Conservation (phyloP, 345 rosid species). For the Noccaea bulbosa region DNA sequence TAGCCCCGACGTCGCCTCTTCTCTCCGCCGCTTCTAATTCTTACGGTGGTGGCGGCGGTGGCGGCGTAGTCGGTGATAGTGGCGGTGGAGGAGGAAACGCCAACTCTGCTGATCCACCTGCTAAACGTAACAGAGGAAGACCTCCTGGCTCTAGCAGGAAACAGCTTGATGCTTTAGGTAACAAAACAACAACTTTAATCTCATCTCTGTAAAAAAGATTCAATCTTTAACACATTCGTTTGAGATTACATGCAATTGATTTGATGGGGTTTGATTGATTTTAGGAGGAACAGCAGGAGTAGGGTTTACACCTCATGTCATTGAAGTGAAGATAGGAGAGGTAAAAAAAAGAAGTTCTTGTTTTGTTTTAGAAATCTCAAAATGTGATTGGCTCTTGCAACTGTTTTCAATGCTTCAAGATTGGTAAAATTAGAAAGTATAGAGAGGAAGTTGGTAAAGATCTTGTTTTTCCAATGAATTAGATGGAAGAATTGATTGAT, state of each 20-base stretch:
- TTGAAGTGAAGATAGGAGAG: slow-evolving; percentile 44
- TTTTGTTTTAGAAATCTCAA: neutral
- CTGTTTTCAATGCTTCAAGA: neutral
- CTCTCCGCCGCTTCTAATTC: slow-evolving; percentile 53
- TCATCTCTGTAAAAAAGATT: slow-evolving; percentile 1
- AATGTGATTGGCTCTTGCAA: slow-evolving; percentile 10
- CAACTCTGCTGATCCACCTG: slow-evolving; percentile 44
- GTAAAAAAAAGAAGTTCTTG: slow-evolving; percentile 6
- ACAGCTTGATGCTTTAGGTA: slow-evolving; percentile 66
- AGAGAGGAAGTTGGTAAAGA: neutral
- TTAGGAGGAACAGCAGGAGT: slow-evolving; percentile 33
- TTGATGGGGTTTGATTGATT: slow-evolving; percentile 20
- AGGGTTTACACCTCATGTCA: slow-evolving; percentile 43
- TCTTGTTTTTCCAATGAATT: neutral
- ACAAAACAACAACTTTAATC: neutral
- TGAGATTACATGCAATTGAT: slow-evolving; percentile 13
- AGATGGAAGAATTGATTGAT: slow-evolving; percentile 1
- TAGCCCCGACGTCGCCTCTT: slow-evolving; percentile 59
- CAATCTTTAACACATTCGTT: slow-evolving; percentile 3
- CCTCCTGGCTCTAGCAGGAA: slow-evolving; percentile 89
- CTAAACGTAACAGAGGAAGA: slow-evolving; percentile 77
- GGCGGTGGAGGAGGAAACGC: slow-evolving; percentile 45
- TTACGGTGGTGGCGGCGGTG: slow-evolving; percentile 42
- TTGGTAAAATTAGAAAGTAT: neutral
- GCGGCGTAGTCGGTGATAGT: slow-evolving; percentile 34